phyloP scores from a whole-genome alignment of 106 monocot species.

The Dendrobium chrysotoxum region DNA sequence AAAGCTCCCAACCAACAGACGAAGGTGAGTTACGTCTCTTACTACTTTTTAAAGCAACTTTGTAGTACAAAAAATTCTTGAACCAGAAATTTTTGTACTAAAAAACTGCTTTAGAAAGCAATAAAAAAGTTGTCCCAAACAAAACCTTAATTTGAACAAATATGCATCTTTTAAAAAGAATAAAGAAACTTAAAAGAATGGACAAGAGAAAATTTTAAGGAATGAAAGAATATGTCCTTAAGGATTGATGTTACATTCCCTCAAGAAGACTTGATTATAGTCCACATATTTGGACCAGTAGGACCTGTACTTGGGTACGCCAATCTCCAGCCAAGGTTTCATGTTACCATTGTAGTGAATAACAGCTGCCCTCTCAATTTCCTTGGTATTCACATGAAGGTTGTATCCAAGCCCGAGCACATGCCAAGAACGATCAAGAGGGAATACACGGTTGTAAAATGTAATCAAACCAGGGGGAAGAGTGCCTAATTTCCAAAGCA shows the following conservation, averaged over 20 bases:
- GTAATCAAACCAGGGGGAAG: slow-evolving; percentile 51
- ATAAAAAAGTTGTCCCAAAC: no score
- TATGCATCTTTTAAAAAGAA: no score
- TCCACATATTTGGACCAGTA: slow-evolving; percentile 44
- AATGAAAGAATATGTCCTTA: not conserved
- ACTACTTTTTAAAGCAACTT: no score
- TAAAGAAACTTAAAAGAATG: no score
- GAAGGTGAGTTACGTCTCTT: no score
- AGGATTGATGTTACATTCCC: slow-evolving; percentile 51
- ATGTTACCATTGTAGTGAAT: slow-evolving; percentile 57
- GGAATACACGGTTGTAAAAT: slow-evolving; percentile 29
- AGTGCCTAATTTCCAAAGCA: slow-evolving; percentile 45
- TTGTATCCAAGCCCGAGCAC: slow-evolving; percentile 50
- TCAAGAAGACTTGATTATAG: slow-evolving; percentile 36
- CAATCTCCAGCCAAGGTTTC: slow-evolving; percentile 63
- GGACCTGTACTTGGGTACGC: slow-evolving; percentile 31
- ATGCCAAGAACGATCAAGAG: slow-evolving; percentile 38
- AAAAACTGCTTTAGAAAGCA: no score
- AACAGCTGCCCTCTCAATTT: slow-evolving; percentile 39
- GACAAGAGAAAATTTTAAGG: no score
- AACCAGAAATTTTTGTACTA: no score
- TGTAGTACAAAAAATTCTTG: no score
- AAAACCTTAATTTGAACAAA: no score
- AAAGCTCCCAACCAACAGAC: no score
- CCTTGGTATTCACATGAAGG: slow-evolving; percentile 25